Evolutionary conservation across 2,329 filamentous ascomycete genomes (phyloP), one percentile per base, ranked within the genome.

Genomic region (Ceratocystis papillata): DNA sequence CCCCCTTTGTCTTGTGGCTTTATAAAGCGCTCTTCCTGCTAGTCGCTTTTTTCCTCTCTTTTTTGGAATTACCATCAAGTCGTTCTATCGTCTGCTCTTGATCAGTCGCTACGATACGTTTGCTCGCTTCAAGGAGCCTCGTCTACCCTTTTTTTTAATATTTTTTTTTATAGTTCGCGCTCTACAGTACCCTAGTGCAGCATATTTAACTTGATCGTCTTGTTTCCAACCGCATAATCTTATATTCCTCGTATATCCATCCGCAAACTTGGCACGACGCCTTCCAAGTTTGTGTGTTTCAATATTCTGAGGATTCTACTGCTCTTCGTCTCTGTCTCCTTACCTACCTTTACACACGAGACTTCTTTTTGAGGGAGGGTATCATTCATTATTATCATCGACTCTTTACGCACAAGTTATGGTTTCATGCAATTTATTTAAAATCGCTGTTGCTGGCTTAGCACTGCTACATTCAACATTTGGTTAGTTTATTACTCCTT

Each of bases 381-480:
- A 53, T 15, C 48, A 44, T 8, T 28, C 5, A 22, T 30, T 62
- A 62, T 61, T 30, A 10, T 41, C 44, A 55, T 15, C 17, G 6
- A 48, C 15, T 30, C 25, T 46, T 66, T 55, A 63, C 44, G n/a
- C 22, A 66, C 55, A 41, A 41, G 65, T 30, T 50, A 68, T 63
- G 61, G 45, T 64, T 62, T 59, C 45, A 17, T 53, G 22, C 25
- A 61, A 62, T 28, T 30, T 64, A 12, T 30, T 67, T 2, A 67
- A 33, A 53, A 30, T 44, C 28, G 30, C 63, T 30, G 30, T 67
- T 37, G 48, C 63, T 48, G 57, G 48, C 50, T 62, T 59, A 28
- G 67, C 64, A 30, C 57, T 66, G 46, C 17, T 66, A 53, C 67
- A 64, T 28, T 67, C 60, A 64, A 60, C 62, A 64, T 44, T 28